phyloP scores from a whole-genome alignment of 1,139 yeast genomes.

The Blastobotrys ciferrii region DNA sequence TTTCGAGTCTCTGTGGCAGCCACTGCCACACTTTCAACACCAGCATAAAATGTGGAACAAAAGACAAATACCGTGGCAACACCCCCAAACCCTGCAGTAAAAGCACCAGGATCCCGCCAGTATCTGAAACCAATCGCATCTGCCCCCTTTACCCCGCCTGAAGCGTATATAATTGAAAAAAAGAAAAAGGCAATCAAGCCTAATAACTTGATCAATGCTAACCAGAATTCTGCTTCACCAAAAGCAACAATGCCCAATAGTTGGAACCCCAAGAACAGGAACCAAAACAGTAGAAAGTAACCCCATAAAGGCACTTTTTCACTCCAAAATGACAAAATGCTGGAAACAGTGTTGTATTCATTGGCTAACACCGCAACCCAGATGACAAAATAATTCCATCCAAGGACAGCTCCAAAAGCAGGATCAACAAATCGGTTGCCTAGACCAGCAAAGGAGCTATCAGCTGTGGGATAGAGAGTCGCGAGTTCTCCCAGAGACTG shows the following conservation, averaged over 20 bases:
- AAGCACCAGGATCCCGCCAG: conserved; percentile 93
- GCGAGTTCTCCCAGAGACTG: conserved; percentile 65
- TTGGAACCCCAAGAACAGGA: conserved; percentile 51
- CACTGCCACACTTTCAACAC: conserved; percentile 83
- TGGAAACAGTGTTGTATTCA: conserved; percentile 55
- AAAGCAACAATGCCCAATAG: conserved; percentile 56
- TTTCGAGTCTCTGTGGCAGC: conserved; percentile 86
- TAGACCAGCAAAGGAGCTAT: conserved; percentile 61
- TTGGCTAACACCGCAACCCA: conserved; percentile 62
- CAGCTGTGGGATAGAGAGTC: conserved; percentile 56
- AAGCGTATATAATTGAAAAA: conserved; percentile 56
- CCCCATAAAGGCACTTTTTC: conserved; percentile 61
- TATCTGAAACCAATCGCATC: conserved; percentile 46
- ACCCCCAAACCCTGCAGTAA: conserved; percentile 59
- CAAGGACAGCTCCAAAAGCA: conserved; percentile 60
- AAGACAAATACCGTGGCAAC: conserved; percentile 69
- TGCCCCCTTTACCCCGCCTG: conserved; percentile 45
- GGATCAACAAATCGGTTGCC: conserved; percentile 57
- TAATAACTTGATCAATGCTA: conserved; percentile 54
- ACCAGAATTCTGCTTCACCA: conserved; percentile 70
- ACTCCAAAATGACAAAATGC: conserved; percentile 58
- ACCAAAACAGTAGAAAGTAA: conserved; percentile 56
- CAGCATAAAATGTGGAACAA: conserved; percentile 66
- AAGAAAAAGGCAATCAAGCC: conserved; percentile 55
- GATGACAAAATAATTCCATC: conserved; percentile 61